Evolutionary conservation across 2,329 filamentous ascomycete genomes (phyloP).

Genomic region (Penicillium sp.): DNA sequence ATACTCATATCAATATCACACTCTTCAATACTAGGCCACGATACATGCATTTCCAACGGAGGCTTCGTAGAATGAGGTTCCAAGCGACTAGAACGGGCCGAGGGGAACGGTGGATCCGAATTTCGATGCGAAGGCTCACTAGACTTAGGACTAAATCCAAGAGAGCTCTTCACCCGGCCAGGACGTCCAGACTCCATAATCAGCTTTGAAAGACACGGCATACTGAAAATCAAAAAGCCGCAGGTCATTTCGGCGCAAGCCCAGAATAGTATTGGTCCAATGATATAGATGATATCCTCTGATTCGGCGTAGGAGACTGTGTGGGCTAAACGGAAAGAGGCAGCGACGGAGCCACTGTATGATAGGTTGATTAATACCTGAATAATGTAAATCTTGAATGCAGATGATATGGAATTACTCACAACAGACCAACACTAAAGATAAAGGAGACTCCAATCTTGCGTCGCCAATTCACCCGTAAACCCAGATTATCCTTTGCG

Average conservation of each 20-base stretch:
- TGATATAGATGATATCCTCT: constrained; percentile 33
- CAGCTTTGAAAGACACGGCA: constrained; percentile 43
- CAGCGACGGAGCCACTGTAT: constrained; percentile 43
- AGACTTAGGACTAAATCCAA: constrained; percentile 1
- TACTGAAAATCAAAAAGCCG: constrained; percentile 45
- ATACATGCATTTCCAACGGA: neutral
- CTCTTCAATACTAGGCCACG: neutral
- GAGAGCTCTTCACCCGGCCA: neutral
- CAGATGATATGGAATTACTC: constrained; percentile 1
- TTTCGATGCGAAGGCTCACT: neutral
- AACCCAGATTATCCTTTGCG: constrained; percentile 38
- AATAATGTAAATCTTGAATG: neutral
- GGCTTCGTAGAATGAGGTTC: neutral
- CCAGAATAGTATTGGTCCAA: constrained; percentile 47
- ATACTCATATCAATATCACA: neutral
- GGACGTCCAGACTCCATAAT: constrained; percentile 25
- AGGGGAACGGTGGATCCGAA: neutral
- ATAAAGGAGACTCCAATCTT: constrained; percentile 33
- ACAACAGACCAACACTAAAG: constrained; percentile 37
- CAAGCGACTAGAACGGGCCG: neutral
- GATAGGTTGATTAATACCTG: neutral
- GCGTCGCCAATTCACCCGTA: constrained; percentile 33
- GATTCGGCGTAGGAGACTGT: constrained; percentile 14
- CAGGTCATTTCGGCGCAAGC: constrained; percentile 48
- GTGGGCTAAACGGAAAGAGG: constrained; percentile 37